Evolutionary conservation across 352 stramenopile genomes (phyloP).

Genomic region (Peronospora destructor): DNA sequence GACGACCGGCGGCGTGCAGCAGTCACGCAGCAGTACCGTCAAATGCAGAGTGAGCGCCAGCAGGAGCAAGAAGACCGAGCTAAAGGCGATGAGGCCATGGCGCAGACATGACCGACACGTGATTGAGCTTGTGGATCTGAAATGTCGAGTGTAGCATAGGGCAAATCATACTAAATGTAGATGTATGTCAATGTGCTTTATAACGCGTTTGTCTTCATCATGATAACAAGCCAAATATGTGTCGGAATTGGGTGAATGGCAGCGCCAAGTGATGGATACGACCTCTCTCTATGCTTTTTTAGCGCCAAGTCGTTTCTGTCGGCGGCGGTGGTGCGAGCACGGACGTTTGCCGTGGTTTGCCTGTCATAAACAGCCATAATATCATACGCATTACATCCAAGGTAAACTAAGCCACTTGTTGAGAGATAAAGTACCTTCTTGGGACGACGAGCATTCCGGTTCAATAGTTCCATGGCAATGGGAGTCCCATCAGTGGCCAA

Average conservation of each 20-base stretch:
- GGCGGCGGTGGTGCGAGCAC: conserved; percentile 74
- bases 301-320: conserved; percentile 67
- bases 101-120: conserved; percentile 28
- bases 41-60: conserved; percentile 61
- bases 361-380: conserved; percentile 17
- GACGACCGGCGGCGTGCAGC: conserved; percentile 91
- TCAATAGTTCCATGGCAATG: conserved; percentile 68
- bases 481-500: conserved; percentile 32
- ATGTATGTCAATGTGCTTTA: conserved; percentile 29
- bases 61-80: conserved; percentile 29
- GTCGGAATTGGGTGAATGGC: conserved; percentile 10
- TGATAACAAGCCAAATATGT: conserved; percentile 5
- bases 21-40: conserved; percentile 82
- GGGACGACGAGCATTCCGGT: conserved; percentile 72
- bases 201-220: neutral
- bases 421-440: conserved; percentile 50
- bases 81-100: conserved; percentile 35
- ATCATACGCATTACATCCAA: conserved; percentile 1
- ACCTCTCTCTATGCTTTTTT: conserved; percentile 25
- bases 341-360: conserved; percentile 84
- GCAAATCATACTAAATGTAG: conserved; percentile 31
- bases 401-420: neutral
- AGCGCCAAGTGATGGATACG: neutral
- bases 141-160: conserved; percentile 36
- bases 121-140: conserved; percentile 11